Base-by-base conservation (phyloP, 2,329 filamentous ascomycete species). In the Thielaviopsis musarum region DNA sequence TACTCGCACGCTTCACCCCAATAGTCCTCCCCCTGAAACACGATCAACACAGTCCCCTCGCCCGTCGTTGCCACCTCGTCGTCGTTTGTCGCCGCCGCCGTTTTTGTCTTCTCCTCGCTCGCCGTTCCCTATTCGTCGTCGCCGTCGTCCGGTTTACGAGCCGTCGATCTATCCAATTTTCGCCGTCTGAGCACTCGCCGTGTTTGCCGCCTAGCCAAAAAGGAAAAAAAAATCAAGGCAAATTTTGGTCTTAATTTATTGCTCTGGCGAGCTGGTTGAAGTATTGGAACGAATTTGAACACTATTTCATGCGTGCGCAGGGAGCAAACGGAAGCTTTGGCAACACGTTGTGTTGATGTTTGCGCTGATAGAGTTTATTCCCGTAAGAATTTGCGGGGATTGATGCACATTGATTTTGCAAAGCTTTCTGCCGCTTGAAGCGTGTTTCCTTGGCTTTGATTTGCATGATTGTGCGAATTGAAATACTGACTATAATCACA, bases 401-500 rank as follows among this genome's bases (percentile, higher is more conserved):
- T 49, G 45, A 49, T 49, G 45, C n/a, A 49, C n/a, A 49, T 19
- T 49, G 45, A 49, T 49, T 49, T 49, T 3, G 45, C 45, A 49
- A 49, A 49, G 45, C n/a, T 53, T 53, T 56, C 65, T 64, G n/a
- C 6, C 24, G 22, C 21, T 53, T 19, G 15, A n/a, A 15, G 52
- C 52, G 22, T 17, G 13, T 28, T 30, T 30, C 17, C 22, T 53
- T 53, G 52, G 19, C 19, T 6, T 53, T 9, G 7, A 24, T 28
- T 28, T 53, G 5, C n/a, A 21, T 54, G 49, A 34, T 49, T 54
- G 22, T 15, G 21, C 12, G 51, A 55, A 53, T 17, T 30, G 26
- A 24, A 48, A 38, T 59, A 48, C 58, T 62, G 58, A 60, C 52
- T 30, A 41, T 19, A 48, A 26, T 19, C 66, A 57, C 70, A 97